A percentile compares a stretch with the other conserved stretches of the same genome.
These are phyloP conservation scores for Fusarium tjaetaba DNA, from an alignment of 2,329 filamentous ascomycete genomes.

Conservation along the genomic window DNA sequence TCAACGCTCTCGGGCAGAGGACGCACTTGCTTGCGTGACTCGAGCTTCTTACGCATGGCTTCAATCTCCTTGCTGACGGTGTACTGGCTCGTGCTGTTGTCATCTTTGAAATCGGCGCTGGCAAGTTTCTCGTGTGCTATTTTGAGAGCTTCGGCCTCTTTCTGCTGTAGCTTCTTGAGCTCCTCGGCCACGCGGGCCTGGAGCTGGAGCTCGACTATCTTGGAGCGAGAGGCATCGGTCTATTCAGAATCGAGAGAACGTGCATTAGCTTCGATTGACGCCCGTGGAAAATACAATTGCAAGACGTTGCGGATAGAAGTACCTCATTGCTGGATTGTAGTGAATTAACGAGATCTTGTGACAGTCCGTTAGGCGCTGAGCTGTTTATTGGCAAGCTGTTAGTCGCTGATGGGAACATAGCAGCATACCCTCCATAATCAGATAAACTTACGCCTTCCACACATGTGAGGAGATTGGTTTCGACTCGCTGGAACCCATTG, in stretches of 20 bases:
- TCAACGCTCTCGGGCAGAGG: slow-evolving; percentile 77
- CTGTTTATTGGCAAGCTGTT: slow-evolving; percentile 46
- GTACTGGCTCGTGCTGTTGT: slow-evolving; percentile 51
- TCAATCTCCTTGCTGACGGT: slow-evolving; percentile 69
- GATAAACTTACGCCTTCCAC: slow-evolving; percentile 65
- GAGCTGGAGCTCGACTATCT: slow-evolving; percentile 85
- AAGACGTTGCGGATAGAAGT: slow-evolving; percentile 43
- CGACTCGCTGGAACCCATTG: slow-evolving; percentile 67
- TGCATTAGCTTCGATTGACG: slow-evolving; percentile 23
- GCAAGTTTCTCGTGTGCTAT: slow-evolving; percentile 73
- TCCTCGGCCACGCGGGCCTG: slow-evolving; percentile 87
- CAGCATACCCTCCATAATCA: background rate
- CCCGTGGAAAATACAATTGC: background rate
- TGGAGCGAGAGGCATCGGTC: slow-evolving; percentile 89
- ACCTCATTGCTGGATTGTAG: slow-evolving; percentile 90
- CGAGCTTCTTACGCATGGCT: slow-evolving; percentile 67
- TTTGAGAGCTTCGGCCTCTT: slow-evolving; percentile 75
- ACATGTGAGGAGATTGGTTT: slow-evolving; percentile 58
- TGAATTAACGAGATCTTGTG: slow-evolving; percentile 82
- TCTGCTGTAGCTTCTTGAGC: slow-evolving; percentile 79
- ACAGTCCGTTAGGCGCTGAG: slow-evolving; percentile 67
- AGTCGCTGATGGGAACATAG: slow-evolving; percentile 23
- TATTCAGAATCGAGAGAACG: slow-evolving; percentile 51
- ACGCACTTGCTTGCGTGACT: slow-evolving; percentile 71
- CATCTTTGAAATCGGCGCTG: slow-evolving; percentile 52